Evolutionary conservation across 2,329 filamentous ascomycete genomes (phyloP), one percentile per base, ranked within the genome.

Genomic region (Aureobasidium sp.): DNA sequence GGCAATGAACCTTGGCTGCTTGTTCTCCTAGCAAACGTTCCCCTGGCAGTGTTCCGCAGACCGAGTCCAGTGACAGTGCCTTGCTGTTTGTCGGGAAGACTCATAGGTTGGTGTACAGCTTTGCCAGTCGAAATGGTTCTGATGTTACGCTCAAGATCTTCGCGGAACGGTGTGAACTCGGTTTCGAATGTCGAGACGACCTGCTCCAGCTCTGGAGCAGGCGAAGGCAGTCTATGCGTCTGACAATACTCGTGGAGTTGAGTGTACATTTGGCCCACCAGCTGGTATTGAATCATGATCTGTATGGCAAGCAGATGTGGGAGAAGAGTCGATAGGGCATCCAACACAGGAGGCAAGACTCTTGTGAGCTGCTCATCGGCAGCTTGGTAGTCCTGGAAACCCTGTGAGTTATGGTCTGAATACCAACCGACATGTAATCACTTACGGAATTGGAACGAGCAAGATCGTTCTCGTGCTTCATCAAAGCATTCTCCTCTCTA

Each of bases 211-310:
- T 86, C 81, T 2, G 88, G 86, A 11, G 89, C 80, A 1, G 88
- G 87, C 47, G 86, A 87, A 0, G 87, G 86, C 67, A 91, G 86
- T 5, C 81, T 78, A 65, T 85, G 79, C 31, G 87, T 81, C 65
- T 85, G 79, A 65, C 86, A 90, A 72, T 87, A 94, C 60, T 82
- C 84, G 69, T 91, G 85, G 7, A 93, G 75, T 4, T 84, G 79
- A 0, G 89, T 94, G 73, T 94, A 94, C 66, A 90, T 85, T 63
- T 91, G 80, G 0, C 85, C 89, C 5, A 94, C 82, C 55, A 94
- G 77, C 49, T 84, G 83, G 70, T 91, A 91, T 71, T 93, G 89
- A 29, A 91, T 84, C 69, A 87, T 79, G 46, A 93, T 84, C 68
- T 92, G 86, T 37, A 81, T 80, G 42, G 81, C 80, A 11, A 92